These are phyloP conservation scores for Nakazawaea siamensis DNA, from an alignment of 805 yeast species.

Conservation along the genomic window DNA sequence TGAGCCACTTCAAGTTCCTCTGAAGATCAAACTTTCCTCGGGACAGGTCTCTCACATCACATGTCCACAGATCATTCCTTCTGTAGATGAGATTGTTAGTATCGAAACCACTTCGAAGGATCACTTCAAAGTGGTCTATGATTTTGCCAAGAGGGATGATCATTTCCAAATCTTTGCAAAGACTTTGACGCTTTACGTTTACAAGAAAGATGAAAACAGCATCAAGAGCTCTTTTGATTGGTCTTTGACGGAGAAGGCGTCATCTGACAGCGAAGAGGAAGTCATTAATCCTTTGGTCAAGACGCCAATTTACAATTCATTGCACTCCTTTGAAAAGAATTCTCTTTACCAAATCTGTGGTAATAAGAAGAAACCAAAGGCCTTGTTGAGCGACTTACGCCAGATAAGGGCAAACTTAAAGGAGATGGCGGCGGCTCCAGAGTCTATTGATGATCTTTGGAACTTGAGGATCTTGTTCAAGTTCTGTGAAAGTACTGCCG, in stretches of 20 bases:
- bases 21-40: conserved; percentile 26
- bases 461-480: conserved; percentile 54
- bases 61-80: conserved; percentile 70
- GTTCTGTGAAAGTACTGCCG: conserved; percentile 38
- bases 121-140: conserved; percentile 46
- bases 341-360: background rate
- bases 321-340: conserved; percentile 16
- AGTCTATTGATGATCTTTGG: conserved; percentile 48
- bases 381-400: background rate
- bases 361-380: background rate
- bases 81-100: conserved; percentile 35
- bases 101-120: conserved; percentile 39
- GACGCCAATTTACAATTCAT: conserved; percentile 14
- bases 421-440: conserved; percentile 39
- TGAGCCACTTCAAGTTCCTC: conserved; percentile 40
- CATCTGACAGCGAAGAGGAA: conserved; percentile 1
- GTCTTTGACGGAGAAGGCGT: conserved; percentile 3
- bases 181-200: conserved; percentile 41
- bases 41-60: conserved; percentile 25
- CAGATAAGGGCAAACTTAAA: conserved; percentile 15
- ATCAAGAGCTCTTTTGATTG: conserved; percentile 12
- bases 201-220: conserved; percentile 29
- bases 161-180: conserved; percentile 32
- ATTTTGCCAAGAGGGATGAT: conserved; percentile 31
- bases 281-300: conserved; percentile 12